Conservation (phyloP, 768 basidiomycete genomes). For the Vararia minispora region DNA sequence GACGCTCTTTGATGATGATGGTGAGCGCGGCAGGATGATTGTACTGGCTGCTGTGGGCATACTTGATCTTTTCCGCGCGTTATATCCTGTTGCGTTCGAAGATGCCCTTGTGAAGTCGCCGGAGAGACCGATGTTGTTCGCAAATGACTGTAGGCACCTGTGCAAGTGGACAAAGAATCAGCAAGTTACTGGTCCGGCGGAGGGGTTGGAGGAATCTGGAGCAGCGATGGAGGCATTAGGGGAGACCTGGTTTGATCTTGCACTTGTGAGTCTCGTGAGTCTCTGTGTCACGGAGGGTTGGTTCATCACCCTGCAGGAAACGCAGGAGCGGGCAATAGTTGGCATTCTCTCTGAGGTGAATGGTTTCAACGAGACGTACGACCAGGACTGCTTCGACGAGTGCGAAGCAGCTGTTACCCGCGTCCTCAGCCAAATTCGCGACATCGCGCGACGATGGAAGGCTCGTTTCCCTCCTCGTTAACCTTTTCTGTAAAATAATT, state of each 20-base stretch:
- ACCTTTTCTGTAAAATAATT: background rate
- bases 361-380: constrained; percentile 58
- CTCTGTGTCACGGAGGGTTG: constrained; percentile 2
- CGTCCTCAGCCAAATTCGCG: constrained; percentile 52
- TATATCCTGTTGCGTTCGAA: constrained; percentile 58
- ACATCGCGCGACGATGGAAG: constrained; percentile 58
- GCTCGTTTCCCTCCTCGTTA: constrained; percentile 29
- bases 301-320: constrained; percentile 27
- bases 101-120: constrained; percentile 34
- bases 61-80: constrained; percentile 69
- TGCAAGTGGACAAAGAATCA: constrained; percentile 35
- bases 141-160: constrained; percentile 74
- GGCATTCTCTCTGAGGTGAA: constrained; percentile 41
- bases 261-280: constrained; percentile 40
- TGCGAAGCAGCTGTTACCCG: constrained; percentile 61
- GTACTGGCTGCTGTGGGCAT: constrained; percentile 50
- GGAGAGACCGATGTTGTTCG: constrained; percentile 56
- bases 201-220: constrained; percentile 39
- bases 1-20: constrained; percentile 32
- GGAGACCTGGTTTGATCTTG: constrained; percentile 61
- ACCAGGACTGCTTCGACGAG: constrained; percentile 66
- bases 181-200: constrained; percentile 23
- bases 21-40: constrained; percentile 38
- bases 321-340: constrained; percentile 33
- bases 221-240: constrained; percentile 42